Base-by-base conservation (phyloP, 2,329 filamentous ascomycete genomes). In the Colletotrichum chlorophyti region DNA sequence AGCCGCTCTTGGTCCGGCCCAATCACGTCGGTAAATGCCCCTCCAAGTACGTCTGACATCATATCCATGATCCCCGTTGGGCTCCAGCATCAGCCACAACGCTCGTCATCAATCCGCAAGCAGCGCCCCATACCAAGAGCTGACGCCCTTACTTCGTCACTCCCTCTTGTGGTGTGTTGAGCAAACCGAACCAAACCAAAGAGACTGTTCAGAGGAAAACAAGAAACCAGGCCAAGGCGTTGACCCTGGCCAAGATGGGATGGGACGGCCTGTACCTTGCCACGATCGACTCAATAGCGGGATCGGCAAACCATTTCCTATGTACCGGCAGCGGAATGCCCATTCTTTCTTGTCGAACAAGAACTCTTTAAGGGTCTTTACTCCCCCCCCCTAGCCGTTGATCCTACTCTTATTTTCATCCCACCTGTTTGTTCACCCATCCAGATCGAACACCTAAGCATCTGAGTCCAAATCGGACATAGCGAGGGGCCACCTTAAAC, bases 61-160 rank as follows among this genome's bases (percentile, higher is more conserved):
- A 60, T 60, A 45, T n/a, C 41, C 48, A 47, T 15, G 27, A 41
- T 11, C 41, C 17, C 27, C 14, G 10, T 23, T 21, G 27, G 19
- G n/a, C 34, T n/a, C 19, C 21, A 24, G 19, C 27, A 21, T 60
- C 58, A 60, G 58, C 58, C 53, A 60, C 58, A 58, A 37, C 34
- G 34, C 29, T 52, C 53, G 53, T 60, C 58, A 58, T 58, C 58
- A 42, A 38, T 19, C 49, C 31, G 57, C 53, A 51, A 58, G 49
- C 57, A 60, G 52, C 21, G 57, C 52, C 57, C 32, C 42, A n/a
- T 48, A 35, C 24, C 42, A 59, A 54, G 55, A 42, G 35, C 37
- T 42, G 55, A 48, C 42, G 50, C 50, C 32, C 19, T 11, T 17
- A 23, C 24, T 47, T 35, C 54, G 50, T 42, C 54, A 54, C 29